A percentile compares a stretch with the other conserved stretches of the same genome.
phyloP scores from a whole-genome alignment of 2,329 filamentous ascomycete species.

The Fusarium piperis region DNA sequence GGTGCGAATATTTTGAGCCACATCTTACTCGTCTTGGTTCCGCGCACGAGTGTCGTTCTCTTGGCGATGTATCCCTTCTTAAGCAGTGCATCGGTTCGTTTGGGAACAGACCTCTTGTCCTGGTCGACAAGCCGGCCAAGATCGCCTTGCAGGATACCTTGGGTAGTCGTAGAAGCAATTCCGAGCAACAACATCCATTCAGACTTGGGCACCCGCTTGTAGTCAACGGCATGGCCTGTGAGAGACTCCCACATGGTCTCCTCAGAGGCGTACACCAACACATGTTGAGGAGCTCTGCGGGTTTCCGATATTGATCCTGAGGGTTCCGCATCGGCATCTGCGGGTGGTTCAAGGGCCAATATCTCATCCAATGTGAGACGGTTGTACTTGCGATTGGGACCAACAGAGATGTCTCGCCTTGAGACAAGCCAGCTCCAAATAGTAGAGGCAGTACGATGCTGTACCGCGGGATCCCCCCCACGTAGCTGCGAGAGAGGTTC shows the following conservation, averaged over 20 bases:
- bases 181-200: conserved; percentile 69
- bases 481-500: conserved; percentile 15
- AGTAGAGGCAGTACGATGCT: conserved; percentile 43
- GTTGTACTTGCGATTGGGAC: conserved; percentile 45
- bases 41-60: conserved; percentile 65
- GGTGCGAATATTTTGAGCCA: conserved; percentile 68
- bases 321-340: neutral
- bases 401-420: conserved; percentile 50
- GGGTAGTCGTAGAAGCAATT: conserved; percentile 63
- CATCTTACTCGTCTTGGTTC: conserved; percentile 70
- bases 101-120: conserved; percentile 71
- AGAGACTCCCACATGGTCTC: conserved; percentile 68
- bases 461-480: conserved; percentile 21
- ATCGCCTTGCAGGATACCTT: conserved; percentile 70
- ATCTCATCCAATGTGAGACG: conserved; percentile 52
- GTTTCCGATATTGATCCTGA: neutral
- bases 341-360: conserved; percentile 32
- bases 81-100: conserved; percentile 66
- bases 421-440: conserved; percentile 51
- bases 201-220: conserved; percentile 65
- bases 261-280: conserved; percentile 60
- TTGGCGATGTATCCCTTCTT: conserved; percentile 71
- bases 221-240: conserved; percentile 67
- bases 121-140: conserved; percentile 66
- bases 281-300: neutral